Conservation (phyloP, 164 flowering plant genomes). For the Pachysandra terminalis region DNA sequence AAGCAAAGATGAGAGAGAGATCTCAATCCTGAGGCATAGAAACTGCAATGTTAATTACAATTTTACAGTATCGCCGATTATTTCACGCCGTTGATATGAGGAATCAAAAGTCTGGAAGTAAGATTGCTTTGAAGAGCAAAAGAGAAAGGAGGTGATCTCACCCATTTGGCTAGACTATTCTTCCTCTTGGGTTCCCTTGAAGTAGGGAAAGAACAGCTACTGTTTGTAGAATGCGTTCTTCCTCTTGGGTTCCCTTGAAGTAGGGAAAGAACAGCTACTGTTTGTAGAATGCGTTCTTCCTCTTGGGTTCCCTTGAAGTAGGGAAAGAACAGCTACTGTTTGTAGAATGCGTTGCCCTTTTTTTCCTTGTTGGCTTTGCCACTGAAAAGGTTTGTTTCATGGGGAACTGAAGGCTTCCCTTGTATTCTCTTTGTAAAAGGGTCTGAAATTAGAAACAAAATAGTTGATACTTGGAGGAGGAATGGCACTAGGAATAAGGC, state of each 20-base stretch:
- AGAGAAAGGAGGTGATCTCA: background rate
- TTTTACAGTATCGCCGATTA: background rate
- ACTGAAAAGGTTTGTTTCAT: too few species aligned
- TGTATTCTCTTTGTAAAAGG: too few species aligned
- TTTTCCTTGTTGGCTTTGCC: too few species aligned
- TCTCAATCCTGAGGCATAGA: constrained; percentile 30
- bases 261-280: background rate
- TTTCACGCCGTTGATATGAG: background rate
- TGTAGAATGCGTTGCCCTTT: background rate
- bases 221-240: background rate
- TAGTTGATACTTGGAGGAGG: too few species aligned
- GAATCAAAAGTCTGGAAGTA: background rate
- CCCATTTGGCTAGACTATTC: background rate
- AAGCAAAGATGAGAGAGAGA: constrained; percentile 70
- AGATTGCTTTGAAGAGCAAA: background rate
- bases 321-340: background rate
- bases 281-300: background rate
- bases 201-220: background rate
- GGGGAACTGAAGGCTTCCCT: too few species aligned
- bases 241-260: background rate
- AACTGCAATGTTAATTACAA: background rate
- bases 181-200: background rate
- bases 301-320: background rate
- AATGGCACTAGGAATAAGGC: too few species aligned
- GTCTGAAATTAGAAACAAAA: too few species aligned